Percentiles rank a stretch among this genome's conserved stretches.
These are phyloP conservation scores for Hemileia vastatrix DNA, from an alignment of 1,284 basidiomycete species.

Conservation along the genomic window DNA sequence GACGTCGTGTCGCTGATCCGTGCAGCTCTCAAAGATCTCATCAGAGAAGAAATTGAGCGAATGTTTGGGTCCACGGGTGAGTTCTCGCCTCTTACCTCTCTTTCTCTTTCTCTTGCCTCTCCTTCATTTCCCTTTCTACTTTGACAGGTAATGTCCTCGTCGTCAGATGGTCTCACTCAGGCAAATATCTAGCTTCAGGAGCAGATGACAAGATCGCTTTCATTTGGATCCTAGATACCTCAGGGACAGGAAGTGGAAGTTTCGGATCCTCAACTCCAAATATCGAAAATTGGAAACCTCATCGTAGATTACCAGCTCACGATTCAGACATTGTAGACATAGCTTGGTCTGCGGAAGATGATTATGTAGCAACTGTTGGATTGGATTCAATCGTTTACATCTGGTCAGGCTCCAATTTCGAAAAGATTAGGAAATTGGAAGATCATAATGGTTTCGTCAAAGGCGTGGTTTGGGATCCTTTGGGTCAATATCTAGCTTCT, in stretches of 20 bases:
- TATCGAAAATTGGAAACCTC: conserved; percentile 26
- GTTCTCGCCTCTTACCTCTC: neutral
- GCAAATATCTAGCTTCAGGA: conserved; percentile 85
- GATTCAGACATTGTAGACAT: conserved; percentile 92
- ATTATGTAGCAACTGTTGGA: conserved; percentile 85
- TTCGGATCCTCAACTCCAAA: conserved; percentile 19
- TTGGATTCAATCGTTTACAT: conserved; percentile 82
- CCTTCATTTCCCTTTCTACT: conserved; percentile 58
- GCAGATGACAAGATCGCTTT: conserved; percentile 91
- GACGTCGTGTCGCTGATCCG: too few relatives aligned
- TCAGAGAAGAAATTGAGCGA: neutral
- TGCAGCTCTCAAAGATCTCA: too few relatives aligned
- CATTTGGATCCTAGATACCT: conserved; percentile 96
- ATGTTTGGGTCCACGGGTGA: too few relatives aligned
- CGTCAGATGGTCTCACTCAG: conserved; percentile 91
- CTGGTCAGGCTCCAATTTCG: conserved; percentile 81
- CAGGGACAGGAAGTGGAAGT: conserved; percentile 41
- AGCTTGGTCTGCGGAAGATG: conserved; percentile 84
- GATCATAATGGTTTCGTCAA: conserved; percentile 94
- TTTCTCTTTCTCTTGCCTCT: too few relatives aligned
- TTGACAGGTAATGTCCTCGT: too few relatives aligned
- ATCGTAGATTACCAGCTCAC: too few relatives aligned
- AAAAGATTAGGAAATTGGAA: conserved; percentile 70
- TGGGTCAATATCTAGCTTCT: conserved; percentile 87
- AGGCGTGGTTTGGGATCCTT: conserved; percentile 95